These are phyloP conservation scores for Saccharomyces paradoxus DNA, from an alignment of 805 yeast species.

Conservation along the genomic window DNA sequence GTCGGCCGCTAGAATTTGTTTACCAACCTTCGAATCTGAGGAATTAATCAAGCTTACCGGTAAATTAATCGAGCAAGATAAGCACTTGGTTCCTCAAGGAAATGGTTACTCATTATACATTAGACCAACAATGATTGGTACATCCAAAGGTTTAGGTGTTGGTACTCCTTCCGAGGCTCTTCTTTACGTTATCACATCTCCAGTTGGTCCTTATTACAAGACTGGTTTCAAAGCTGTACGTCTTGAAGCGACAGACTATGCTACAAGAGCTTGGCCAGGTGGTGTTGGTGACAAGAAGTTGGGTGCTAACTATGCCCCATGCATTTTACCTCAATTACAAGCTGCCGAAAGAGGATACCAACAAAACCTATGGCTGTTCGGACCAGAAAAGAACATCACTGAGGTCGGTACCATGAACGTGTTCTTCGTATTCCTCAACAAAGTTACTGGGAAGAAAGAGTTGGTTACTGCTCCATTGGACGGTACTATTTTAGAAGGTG, in stretches of 20 bases:
- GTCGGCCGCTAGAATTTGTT: conserved; percentile 80
- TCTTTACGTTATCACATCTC: conserved; percentile 81
- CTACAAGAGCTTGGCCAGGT: conserved; percentile 99
- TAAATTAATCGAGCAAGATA: conserved; percentile 66
- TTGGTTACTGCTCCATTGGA: conserved; percentile 93
- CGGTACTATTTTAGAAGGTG: conserved; percentile 95
- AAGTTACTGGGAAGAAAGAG: conserved; percentile 76
- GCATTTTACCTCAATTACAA: conserved; percentile 80
- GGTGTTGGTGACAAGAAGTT: conserved; percentile 94
- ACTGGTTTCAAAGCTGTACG: conserved; percentile 94
- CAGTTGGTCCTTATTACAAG: conserved; percentile 93
- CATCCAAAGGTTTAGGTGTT: conserved; percentile 83
- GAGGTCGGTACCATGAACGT: conserved; percentile 98
- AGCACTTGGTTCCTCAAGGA: conserved; percentile 72
- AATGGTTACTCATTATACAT: conserved; percentile 86
- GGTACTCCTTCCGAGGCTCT: conserved; percentile 73
- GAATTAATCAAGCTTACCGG: conserved; percentile 70
- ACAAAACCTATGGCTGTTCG: conserved; percentile 94
- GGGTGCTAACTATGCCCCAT: conserved; percentile 97
- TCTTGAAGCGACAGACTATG: conserved; percentile 90
- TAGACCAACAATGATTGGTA: conserved; percentile 94
- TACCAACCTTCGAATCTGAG: conserved; percentile 78
- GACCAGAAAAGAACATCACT: conserved; percentile 77
- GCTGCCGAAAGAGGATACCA: conserved; percentile 90
- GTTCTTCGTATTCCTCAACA: conserved; percentile 74